Base-by-base conservation (phyloP, 768 basidiomycete genomes). In the Coprinellus aureogranulatus region DNA sequence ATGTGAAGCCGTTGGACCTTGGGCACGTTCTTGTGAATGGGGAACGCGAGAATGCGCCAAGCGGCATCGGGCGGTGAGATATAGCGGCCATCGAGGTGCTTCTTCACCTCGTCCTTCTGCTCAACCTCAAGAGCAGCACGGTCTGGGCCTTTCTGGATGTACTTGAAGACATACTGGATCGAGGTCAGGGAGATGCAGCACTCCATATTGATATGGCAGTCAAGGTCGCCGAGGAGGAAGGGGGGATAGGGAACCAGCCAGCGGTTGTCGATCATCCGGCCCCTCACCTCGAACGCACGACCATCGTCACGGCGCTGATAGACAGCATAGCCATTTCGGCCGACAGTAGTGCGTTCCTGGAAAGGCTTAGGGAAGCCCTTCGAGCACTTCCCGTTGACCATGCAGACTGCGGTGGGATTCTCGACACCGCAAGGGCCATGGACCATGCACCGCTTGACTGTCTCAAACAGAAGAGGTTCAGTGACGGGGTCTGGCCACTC, bases 151-250 rank as follows among this genome's bases (percentile, higher is more conserved):
- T 83, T 84, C 66, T 80, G 71, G 20, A 81, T 66, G 62, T 82
- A 82, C 62, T 82, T 82, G 65, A 72, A 70, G 18, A 75, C 62
- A 52, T 84, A 84, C 53, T 81, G 80, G 63, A 78, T 52, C 3
- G 77, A 61, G 8, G 65, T 67, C 37, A 82, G 60, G 9, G 71
- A 73, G 0, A 64, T 66, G 48, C 64, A 68, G 52, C 73, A 72
- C 59, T 84, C 81, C 0, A 81, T 57, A 67, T 84, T 85, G 61
- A 82, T 80, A 55, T 84, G 79, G 58, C 79, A 80, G 54, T 73
- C 22, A 57, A 72, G 80, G 25, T 68, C 62, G 0, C 64, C 67
- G 44, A 62, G 58, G 0, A 82, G 66, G 26, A 63, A 73, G 0
- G 72, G 74, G 42, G 58, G 65, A 61, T 80, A 75, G 1, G 77